A percentile compares a stretch with the other conserved stretches of the same genome.
These are phyloP conservation scores for Chernovozyma aurita DNA, from an alignment of 1,139 yeast species.

Conservation along the genomic window DNA sequence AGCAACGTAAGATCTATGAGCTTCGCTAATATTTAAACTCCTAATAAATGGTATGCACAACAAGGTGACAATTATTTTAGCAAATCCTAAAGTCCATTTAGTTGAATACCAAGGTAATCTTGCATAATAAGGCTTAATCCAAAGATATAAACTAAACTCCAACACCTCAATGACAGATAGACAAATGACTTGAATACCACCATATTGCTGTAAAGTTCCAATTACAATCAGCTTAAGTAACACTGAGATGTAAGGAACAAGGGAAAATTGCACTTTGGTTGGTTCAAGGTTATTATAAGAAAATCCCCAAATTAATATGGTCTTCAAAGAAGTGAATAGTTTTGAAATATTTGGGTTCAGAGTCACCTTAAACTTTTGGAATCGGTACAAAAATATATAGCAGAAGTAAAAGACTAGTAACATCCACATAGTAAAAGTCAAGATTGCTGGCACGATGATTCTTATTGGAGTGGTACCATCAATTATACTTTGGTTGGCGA, in stretches of 20 bases:
- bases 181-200: slow-evolving; percentile 41
- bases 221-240: slow-evolving; percentile 35
- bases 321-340: slow-evolving; percentile 45
- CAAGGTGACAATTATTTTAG: slow-evolving; percentile 33
- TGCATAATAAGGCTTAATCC: slow-evolving; percentile 38
- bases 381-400: slow-evolving; percentile 23
- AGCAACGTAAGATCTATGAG: slow-evolving; percentile 34
- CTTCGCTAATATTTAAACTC: slow-evolving; percentile 28
- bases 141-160: slow-evolving; percentile 26
- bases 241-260: slow-evolving; percentile 28
- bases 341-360: slow-evolving; percentile 23
- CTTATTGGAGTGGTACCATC: not conserved
- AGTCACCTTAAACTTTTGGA: slow-evolving; percentile 10
- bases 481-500: not conserved
- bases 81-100: slow-evolving; percentile 32
- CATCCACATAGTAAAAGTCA: slow-evolving; percentile 34
- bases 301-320: slow-evolving; percentile 45
- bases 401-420: slow-evolving; percentile 26
- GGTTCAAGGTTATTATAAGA: slow-evolving; percentile 45
- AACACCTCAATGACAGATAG: slow-evolving; percentile 33
- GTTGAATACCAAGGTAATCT: slow-evolving; percentile 35
- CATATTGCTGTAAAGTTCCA: slow-evolving; percentile 40
- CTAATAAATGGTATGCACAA: slow-evolving; percentile 40
- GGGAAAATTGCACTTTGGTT: slow-evolving; percentile 31
- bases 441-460: slow-evolving; percentile 21